These are phyloP conservation scores for Groenewaldozyma auringiensis DNA, from an alignment of 1,139 yeast genomes.

Conservation along the genomic window DNA sequence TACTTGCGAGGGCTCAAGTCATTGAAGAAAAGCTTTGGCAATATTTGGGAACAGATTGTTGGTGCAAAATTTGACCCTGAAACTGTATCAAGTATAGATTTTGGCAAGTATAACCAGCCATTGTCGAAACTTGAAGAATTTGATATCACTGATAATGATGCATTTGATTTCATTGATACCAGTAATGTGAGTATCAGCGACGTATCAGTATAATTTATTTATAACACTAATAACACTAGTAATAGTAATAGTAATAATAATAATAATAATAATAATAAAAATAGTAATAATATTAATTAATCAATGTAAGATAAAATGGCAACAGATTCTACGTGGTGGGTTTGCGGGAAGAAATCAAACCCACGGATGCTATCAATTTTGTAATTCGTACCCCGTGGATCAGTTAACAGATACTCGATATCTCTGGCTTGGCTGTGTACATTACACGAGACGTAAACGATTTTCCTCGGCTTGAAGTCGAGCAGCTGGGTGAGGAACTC, in stretches of 20 bases:
- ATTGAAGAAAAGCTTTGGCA: conserved; percentile 49
- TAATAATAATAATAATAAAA: too few species aligned
- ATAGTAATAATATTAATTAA: neutral
- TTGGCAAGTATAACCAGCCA: conserved; percentile 10
- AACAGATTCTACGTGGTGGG: conserved; percentile 94
- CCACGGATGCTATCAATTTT: conserved; percentile 78
- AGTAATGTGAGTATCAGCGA: neutral
- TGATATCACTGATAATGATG: conserved; percentile 14
- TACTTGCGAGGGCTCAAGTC: conserved; percentile 74
- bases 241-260: too few species aligned
- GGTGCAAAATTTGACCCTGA: conserved; percentile 17
- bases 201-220: neutral
- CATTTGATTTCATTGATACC: conserved; percentile 2
- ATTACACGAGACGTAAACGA: conserved; percentile 91
- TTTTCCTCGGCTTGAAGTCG: conserved; percentile 71
- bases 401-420: conserved; percentile 69
- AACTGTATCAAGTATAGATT: conserved; percentile 7
- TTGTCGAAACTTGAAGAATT: conserved; percentile 15
- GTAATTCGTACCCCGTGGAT: conserved; percentile 43
- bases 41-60: conserved; percentile 22
- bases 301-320: conserved; percentile 52
- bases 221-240: neutral
- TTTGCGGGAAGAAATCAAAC: conserved; percentile 95
- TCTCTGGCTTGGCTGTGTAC: conserved; percentile 98
- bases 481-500: conserved; percentile 78